A percentile compares a stretch with the other conserved stretches of the same genome.
Evolutionary conservation across 176 grass and related monocot genomes (phyloP).

Genomic region (Coix lacrymajobi): DNA sequence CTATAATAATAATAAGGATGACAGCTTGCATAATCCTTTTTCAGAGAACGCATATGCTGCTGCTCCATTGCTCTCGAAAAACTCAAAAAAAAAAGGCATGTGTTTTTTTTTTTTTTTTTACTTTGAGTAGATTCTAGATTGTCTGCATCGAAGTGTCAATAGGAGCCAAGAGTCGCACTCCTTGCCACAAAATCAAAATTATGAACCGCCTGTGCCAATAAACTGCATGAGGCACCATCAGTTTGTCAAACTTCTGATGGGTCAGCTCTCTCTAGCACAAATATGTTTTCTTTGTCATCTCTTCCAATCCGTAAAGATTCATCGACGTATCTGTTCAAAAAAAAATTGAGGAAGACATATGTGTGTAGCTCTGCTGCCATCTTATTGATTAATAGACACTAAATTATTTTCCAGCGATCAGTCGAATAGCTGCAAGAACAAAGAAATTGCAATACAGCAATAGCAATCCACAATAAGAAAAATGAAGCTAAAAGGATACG

Average conservation of each 20-base stretch:
- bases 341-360: conserved; percentile 8
- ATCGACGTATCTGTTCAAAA: conserved; percentile 65
- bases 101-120: neutral
- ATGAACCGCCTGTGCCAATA: neutral
- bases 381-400: neutral
- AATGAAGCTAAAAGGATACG: conserved; percentile 57
- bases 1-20: neutral
- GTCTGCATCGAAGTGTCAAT: neutral
- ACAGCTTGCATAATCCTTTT: neutral
- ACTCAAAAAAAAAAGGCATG: neutral
- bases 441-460: neutral
- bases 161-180: neutral
- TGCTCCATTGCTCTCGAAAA: neutral
- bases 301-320: conserved; percentile 70
- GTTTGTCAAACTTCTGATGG: conserved; percentile 29
- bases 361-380: neutral
- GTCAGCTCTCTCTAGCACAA: conserved; percentile 73
- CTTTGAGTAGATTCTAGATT: neutral
- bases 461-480: neutral
- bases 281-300: conserved; percentile 91
- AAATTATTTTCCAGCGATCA: neutral
- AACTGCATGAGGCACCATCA: neutral
- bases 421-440: neutral
- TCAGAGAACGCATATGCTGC: neutral
- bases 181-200: conserved; percentile 10